These are phyloP conservation scores for Laguncularia racemosa DNA, from an alignment of 345 rosid genomes.

Conservation along the genomic window DNA sequence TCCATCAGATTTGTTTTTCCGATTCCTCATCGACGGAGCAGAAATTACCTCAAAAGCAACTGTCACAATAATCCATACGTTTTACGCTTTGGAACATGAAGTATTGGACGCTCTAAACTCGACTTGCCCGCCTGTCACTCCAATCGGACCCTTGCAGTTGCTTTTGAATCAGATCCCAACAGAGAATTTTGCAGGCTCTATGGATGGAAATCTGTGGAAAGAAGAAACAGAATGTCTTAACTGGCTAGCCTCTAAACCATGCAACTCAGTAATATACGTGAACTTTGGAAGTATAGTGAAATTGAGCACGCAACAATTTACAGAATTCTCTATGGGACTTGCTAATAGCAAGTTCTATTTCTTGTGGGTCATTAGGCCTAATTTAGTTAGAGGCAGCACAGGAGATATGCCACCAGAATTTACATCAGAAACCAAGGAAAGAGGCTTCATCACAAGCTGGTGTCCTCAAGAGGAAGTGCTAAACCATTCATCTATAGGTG, in stretches of 20 bases:
- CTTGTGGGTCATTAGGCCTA: neutral
- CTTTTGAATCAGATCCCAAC: neutral
- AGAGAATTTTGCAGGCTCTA: neutral
- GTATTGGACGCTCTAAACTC: neutral
- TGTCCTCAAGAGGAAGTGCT: neutral
- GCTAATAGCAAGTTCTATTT: neutral
- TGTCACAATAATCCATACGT: neutral
- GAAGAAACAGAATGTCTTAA: neutral
- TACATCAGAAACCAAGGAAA: neutral
- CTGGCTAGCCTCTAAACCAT: neutral
- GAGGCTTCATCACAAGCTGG: neutral
- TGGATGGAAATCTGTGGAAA: neutral
- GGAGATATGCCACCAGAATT: slow-evolving; percentile 1
- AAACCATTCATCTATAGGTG: neutral
- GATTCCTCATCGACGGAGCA: fast-evolving
- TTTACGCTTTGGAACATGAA: neutral
- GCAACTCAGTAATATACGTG: neutral
- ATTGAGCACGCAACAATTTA: neutral
- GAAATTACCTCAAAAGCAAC: neutral
- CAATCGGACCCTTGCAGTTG: neutral
- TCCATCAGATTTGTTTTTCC: neutral
- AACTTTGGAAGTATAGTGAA: slow-evolving; percentile 1
- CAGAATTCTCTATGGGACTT: neutral
- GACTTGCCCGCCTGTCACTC: neutral
- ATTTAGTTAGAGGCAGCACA: neutral